Percentiles rank a stretch among this genome's conserved stretches.
These are phyloP conservation scores for Antitrichia curtipendula DNA, from an alignment of 225 moss, liverwort and hornwort genomes.

Conservation along the genomic window DNA sequence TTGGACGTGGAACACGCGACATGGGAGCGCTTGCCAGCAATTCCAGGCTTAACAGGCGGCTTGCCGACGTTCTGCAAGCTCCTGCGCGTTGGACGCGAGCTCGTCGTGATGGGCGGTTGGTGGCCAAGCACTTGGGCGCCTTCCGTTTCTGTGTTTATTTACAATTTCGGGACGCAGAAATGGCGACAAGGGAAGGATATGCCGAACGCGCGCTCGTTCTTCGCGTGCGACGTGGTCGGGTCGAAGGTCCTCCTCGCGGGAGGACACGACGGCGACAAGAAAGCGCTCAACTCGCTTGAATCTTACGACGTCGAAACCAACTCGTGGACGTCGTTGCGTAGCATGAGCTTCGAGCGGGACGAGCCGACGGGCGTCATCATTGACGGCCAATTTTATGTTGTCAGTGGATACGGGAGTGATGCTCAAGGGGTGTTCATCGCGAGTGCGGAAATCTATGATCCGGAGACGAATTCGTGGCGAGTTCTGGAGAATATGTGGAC, in stretches of 20 bases:
- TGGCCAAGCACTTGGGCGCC: conserved; percentile 45
- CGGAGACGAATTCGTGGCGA: no score
- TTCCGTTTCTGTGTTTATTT: conserved; percentile 39
- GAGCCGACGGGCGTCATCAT: conserved; percentile 40
- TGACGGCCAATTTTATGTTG: no score
- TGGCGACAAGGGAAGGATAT: conserved; percentile 53
- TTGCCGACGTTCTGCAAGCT: conserved; percentile 53
- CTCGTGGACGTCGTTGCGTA: conserved; percentile 32
- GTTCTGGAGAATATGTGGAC: no score
- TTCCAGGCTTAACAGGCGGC: conserved; percentile 33
- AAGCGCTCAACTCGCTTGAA: conserved; percentile 43
- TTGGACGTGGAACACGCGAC: background rate
- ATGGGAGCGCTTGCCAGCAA: background rate
- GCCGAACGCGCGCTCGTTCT: conserved; percentile 44
- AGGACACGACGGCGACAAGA: conserved; percentile 74
- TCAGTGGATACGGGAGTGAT: no score
- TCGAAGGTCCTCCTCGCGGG: conserved; percentile 36
- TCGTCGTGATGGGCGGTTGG: conserved; percentile 75
- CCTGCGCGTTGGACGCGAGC: conserved; percentile 26
- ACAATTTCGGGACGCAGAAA: conserved; percentile 4
- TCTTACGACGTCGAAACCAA: conserved; percentile 29
- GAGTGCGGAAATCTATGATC: no score
- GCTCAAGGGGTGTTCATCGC: no score
- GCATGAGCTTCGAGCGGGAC: conserved; percentile 61
- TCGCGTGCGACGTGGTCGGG: conserved; percentile 42